Base-by-base conservation (phyloP, 306 rosid species). In the Vigna unguiculata region DNA sequence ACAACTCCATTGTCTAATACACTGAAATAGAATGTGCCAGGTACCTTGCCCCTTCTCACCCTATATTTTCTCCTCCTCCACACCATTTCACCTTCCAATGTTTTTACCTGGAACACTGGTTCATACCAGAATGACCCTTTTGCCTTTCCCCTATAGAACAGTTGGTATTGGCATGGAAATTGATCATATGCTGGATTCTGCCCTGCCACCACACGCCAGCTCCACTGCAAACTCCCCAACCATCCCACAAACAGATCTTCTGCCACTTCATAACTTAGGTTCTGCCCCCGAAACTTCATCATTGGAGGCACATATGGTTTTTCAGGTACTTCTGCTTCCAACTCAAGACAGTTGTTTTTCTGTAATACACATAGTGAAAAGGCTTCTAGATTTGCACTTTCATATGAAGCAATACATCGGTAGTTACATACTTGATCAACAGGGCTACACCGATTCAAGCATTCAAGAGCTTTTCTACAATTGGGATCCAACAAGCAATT, bases 341-440 rank as follows among this genome's bases (percentile, higher is more conserved):
- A 73, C 13, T 82, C 91, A 65, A 93, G 97, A 75, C 97, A 93
- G 65, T 93, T 93, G 85, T 93, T 66, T 80, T 93, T 93, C 86
- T 93, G 97, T 88, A 93, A 64, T 22, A 90, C 97, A 69, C 97
- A 93, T 2, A 90, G 81, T n/a, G 97, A 90, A 84, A 93, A 93
- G 40, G 97, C 94, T 86, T 93, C 97, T 28, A 93, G 84, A 71
- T 54, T 63, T 21, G 83, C 89, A 67, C 91, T 93, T 76, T 93
- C 97, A 20, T 90, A 90, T 0, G 97, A 89, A 74, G 92, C 93
- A 64, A 93, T 90, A 67, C 97, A 90, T 46, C 89, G 85, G 54
- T 93, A 93, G 57, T 86, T 93, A 69, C 97, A 93, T 46, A 93
- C 97, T 83, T 93, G 97, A 81, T 93, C 97, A 28, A 90, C 96